Base-by-base conservation (phyloP, 169 alveolate genomes). In the Amoebophrya sp. region DNA sequence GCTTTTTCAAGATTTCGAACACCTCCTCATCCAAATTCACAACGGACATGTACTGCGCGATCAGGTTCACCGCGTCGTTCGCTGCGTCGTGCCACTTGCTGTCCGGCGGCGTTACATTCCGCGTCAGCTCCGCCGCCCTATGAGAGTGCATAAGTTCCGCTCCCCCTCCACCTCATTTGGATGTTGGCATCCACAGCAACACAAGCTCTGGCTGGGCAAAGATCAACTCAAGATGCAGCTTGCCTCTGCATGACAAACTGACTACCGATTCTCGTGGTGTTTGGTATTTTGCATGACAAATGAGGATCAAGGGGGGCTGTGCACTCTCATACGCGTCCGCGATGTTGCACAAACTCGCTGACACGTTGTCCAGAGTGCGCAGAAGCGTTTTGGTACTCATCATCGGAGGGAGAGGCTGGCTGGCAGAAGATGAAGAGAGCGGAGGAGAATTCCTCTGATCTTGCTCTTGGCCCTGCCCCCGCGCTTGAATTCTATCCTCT, bases 71-170 rank as follows among this genome's bases (percentile, higher is more conserved):
- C 35, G 91, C 91, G 1, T 89, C 91, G 55, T 66, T 89, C 18
- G 91, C 91, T 0, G 35, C 77, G 39, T 89, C 66, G 23, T 32
- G 53, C 91, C 91, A 89, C n/a, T 89, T 33, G n/a, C 32, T 39
- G 40, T 89, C 77, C 29, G 91, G 55, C 29, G 91, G 55, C 35
- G 39, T 77, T 0, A 89, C 91, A 40, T 89, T 89, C 35, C 91
- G 91, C 66, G 91, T 89, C 33, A 89, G 40, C 40, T 89, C 91
- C 35, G 91, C 91, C 23, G 91, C n/a, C n/a, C n/a, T n/a, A n/a
- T n/a, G n/a, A n/a, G n/a, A n/a, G n/a, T n/a, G n/a, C n/a, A n/a
- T n/a, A n/a, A n/a, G n/a, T n/a, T n/a, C n/a, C n/a, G n/a, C n/a
- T n/a, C n/a, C n/a, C n/a, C n/a, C n/a, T n/a, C n/a, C n/a, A n/a